Percentiles rank a stretch among this genome's conserved stretches.
Conservation (phyloP, 352 stramenopile genomes). For the Aphanomyces euteiches region DNA sequence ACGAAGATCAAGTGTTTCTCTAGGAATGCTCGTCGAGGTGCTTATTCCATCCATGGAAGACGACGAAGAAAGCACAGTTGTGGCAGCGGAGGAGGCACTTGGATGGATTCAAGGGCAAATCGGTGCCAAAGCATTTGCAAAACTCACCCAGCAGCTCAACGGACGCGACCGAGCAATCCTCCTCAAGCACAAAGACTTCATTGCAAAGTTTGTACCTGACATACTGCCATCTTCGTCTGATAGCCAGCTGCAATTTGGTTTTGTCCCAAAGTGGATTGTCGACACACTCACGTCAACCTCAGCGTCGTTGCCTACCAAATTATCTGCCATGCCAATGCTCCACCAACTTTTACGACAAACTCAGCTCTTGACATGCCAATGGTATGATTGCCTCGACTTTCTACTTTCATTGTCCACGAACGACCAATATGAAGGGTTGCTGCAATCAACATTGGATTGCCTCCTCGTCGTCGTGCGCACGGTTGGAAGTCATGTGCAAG, state of each 20-base stretch:
- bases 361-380: neutral
- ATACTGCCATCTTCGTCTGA: no score
- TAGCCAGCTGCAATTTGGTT: conserved; percentile 9
- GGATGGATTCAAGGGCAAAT: conserved; percentile 55
- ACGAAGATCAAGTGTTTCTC: no score
- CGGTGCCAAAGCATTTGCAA: conserved; percentile 44
- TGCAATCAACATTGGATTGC: neutral
- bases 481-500: neutral
- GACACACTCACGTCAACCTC: neutral
- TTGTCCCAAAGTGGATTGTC: conserved; percentile 19
- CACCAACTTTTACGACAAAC: neutral
- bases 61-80: conserved; percentile 49
- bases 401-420: neutral
- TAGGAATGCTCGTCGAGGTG: conserved; percentile 49
- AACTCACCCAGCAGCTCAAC: conserved; percentile 57
- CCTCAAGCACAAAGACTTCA: conserved; percentile 43
- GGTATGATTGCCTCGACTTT: neutral
- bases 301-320: neutral
- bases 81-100: conserved; percentile 59
- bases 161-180: conserved; percentile 59
- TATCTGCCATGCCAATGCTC: neutral
- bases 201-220: conserved; percentile 43
- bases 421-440: neutral
- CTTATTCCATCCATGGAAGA: conserved; percentile 62
- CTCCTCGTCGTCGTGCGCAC: neutral